Conservation (phyloP, 352 stramenopile species). For the Phytopythium aichiense region DNA sequence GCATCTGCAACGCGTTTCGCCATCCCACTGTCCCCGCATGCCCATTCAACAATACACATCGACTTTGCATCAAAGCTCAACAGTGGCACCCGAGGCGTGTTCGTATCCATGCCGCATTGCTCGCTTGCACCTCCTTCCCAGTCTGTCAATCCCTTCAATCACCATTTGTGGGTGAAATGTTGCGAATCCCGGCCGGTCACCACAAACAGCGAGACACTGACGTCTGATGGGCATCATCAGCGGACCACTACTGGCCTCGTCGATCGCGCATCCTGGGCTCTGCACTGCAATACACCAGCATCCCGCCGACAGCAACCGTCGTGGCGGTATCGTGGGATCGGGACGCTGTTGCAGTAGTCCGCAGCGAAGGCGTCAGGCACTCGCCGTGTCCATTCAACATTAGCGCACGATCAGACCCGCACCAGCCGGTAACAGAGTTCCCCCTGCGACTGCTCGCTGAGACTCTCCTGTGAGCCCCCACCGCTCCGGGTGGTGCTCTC, state of each 20-base stretch:
- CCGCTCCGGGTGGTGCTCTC: background rate
- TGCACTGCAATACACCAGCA: background rate
- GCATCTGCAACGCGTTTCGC: background rate
- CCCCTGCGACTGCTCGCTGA: background rate
- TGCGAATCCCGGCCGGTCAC: background rate
- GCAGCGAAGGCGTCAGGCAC: background rate
- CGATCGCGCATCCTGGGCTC: background rate
- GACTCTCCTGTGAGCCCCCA: background rate
- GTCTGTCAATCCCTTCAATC: background rate
- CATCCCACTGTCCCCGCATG: background rate
- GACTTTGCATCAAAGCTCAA: background rate
- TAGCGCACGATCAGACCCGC: background rate
- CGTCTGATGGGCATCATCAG: background rate
- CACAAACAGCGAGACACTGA: background rate
- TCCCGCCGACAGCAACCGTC: background rate
- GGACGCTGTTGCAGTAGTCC: background rate
- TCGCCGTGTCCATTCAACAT: background rate
- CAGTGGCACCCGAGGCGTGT: background rate
- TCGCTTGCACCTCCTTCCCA: background rate
- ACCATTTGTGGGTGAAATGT: conserved; percentile 1
- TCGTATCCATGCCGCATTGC: background rate
- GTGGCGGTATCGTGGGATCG: background rate
- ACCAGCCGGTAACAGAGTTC: too few species aligned
- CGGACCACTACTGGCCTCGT: background rate
- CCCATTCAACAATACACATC: conserved; percentile 1